phyloP scores from a whole-genome alignment of 495 filamentous ascomycete genomes.

The Pseudomonodictys pantanalensis region DNA sequence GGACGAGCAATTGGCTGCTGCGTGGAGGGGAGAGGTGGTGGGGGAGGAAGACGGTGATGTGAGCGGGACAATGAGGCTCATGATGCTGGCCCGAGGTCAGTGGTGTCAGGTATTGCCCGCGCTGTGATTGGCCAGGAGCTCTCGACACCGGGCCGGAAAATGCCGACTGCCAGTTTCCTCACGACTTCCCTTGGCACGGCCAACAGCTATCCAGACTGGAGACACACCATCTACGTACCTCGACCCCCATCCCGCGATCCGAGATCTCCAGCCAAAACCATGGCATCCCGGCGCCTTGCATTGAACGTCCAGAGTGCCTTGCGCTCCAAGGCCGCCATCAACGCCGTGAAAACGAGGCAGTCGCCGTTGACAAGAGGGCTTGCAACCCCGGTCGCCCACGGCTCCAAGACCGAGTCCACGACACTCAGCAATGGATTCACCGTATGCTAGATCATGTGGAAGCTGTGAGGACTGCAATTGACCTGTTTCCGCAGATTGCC shows the following conservation, averaged over 20 bases:
- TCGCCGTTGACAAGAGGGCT: slow-evolving; percentile 71
- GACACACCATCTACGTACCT: slow-evolving; percentile 13
- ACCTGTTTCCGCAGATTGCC: slow-evolving; percentile 65
- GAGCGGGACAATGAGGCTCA: slow-evolving; percentile 7
- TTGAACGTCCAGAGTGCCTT: slow-evolving; percentile 82
- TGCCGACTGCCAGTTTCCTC: no score
- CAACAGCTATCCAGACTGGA: slow-evolving; percentile 6
- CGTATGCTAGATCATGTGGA: slow-evolving; percentile 53
- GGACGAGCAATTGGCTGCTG: background rate
- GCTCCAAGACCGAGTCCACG: slow-evolving; percentile 84
- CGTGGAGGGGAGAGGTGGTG: slow-evolving; percentile 1
- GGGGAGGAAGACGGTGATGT: background rate
- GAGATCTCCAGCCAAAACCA: slow-evolving; percentile 47
- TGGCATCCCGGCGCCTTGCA: slow-evolving; percentile 93
- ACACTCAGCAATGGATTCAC: slow-evolving; percentile 97
- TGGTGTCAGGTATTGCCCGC: no score
- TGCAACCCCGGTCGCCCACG: slow-evolving; percentile 73
- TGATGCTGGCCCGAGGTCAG: slow-evolving; percentile 10
- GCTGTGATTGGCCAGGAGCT: background rate
- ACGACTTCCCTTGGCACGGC: slow-evolving; percentile 6
- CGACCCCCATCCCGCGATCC: slow-evolving; percentile 13
- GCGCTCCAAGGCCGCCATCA: slow-evolving; percentile 74
- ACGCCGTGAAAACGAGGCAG: slow-evolving; percentile 52
- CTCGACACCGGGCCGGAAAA: no score
- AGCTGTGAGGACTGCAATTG: slow-evolving; percentile 34